Conservation (phyloP, 768 basidiomycete species). For the Symmetrospora coprosmae region DNA sequence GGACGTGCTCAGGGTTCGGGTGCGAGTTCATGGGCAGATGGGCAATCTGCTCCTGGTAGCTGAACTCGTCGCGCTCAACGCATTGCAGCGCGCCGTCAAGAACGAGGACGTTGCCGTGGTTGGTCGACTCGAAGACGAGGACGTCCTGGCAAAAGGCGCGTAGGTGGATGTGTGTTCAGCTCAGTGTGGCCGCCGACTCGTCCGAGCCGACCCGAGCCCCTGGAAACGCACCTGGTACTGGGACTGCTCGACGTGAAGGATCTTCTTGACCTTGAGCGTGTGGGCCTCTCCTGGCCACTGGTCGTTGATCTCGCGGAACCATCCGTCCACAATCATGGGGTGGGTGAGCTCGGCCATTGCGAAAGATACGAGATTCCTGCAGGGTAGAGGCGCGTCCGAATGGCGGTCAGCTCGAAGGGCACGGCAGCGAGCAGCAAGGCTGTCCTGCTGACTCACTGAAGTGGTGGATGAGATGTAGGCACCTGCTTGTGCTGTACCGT, state of each 20-base stretch:
- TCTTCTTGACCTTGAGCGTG: slow-evolving; percentile 88
- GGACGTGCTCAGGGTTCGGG: slow-evolving; percentile 85
- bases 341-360: not conserved
- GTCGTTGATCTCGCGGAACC: slow-evolving; percentile 12
- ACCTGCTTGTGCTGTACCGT: no score
- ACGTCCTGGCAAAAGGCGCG: slow-evolving; percentile 48
- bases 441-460: no score
- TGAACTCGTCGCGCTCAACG: slow-evolving; percentile 97
- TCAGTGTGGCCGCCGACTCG: no score
- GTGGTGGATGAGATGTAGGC: no score
- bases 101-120: slow-evolving; percentile 90
- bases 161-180: not conserved
- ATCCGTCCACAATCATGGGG: slow-evolving; percentile 8
- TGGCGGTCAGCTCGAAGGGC: no score
- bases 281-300: slow-evolving; percentile 62
- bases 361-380: not conserved
- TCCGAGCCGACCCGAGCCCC: no score
- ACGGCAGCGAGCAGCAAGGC: no score
- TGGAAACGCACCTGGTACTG: slow-evolving; percentile 50
- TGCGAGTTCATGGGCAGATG: slow-evolving; percentile 92
- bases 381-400: not conserved
- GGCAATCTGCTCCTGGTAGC: slow-evolving; percentile 76
- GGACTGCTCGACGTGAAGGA: slow-evolving; percentile 84
- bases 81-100: slow-evolving; percentile 92
- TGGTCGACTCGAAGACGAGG: slow-evolving; percentile 88